phyloP scores from a whole-genome alignment of 306 rosid genomes.

The Crotalaria pallida region DNA sequence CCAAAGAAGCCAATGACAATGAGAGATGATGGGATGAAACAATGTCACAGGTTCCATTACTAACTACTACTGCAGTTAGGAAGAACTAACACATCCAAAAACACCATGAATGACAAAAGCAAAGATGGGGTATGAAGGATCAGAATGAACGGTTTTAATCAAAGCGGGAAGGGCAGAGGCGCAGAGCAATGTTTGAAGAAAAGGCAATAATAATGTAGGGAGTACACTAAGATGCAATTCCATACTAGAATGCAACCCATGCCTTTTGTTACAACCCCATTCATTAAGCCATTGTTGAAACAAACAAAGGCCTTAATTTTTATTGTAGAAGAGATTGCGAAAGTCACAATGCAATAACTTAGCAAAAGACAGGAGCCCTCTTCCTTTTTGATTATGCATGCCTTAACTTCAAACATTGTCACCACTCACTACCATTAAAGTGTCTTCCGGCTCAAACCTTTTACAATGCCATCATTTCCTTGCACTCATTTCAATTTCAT shows the following conservation, averaged over 20 bases:
- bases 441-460: slow-evolving; percentile 75
- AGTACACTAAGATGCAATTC: slow-evolving; percentile 74
- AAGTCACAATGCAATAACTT: slow-evolving; percentile 64
- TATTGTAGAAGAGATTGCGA: slow-evolving; percentile 87
- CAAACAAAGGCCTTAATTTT: neutral
- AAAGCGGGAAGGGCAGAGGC: slow-evolving; percentile 40
- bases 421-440: slow-evolving; percentile 14
- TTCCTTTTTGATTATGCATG: neutral
- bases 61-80: neutral
- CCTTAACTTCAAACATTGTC: slow-evolving; percentile 29
- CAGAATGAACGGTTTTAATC: slow-evolving; percentile 61
- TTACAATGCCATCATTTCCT: slow-evolving; percentile 84
- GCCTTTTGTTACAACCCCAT: slow-evolving; percentile 79
- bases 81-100: neutral
- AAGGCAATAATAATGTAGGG: slow-evolving; percentile 51
- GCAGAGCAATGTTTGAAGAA: slow-evolving; percentile 20
- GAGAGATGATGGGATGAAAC: neutral
- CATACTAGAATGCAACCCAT: slow-evolving; percentile 89
- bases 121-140: slow-evolving; percentile 32
- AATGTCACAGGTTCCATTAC: neutral
- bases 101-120: neutral
- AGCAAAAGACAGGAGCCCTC: slow-evolving; percentile 76
- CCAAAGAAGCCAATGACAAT: neutral
- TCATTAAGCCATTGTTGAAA: neutral
- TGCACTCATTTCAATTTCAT: neutral